These are phyloP conservation scores for Cryptococcus neoformans DNA, from an alignment of 1,284 basidiomycete species.

Conservation along the genomic window DNA sequence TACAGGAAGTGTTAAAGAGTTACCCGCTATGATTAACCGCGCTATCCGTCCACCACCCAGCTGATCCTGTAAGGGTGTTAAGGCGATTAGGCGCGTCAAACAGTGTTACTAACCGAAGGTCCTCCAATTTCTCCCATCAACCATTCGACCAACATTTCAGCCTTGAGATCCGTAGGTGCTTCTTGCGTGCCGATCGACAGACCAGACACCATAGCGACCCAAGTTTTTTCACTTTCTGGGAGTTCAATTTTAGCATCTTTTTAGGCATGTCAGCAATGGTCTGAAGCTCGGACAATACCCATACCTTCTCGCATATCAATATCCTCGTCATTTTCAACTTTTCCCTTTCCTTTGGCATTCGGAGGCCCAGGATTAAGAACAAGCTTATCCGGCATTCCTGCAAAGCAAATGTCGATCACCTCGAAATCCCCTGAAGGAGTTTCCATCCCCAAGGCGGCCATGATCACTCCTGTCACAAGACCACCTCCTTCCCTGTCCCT, in stretches of 20 bases:
- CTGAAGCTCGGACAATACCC: background rate
- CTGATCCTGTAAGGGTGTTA: slow-evolving; percentile 54
- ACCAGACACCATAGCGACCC: slow-evolving; percentile 82
- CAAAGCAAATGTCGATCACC: slow-evolving; percentile 81
- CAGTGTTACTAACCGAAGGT: slow-evolving; percentile 51
- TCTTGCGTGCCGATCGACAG: slow-evolving; percentile 61
- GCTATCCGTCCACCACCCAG: slow-evolving; percentile 67
- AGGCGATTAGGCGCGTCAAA: background rate
- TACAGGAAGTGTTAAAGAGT: slow-evolving; percentile 65
- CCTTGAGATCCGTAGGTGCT: slow-evolving; percentile 63
- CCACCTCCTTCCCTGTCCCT: slow-evolving; percentile 53
- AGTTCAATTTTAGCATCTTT: background rate
- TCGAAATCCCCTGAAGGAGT: slow-evolving; percentile 88
- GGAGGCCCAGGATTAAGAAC: slow-evolving; percentile 26
- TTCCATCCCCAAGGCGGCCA: slow-evolving; percentile 86
- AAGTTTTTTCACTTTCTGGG: slow-evolving; percentile 52
- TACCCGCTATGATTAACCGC: slow-evolving; percentile 78
- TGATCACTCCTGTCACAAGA: slow-evolving; percentile 86
- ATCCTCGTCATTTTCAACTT: slow-evolving; percentile 28
- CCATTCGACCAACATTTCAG: slow-evolving; percentile 82
- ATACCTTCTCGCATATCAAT: slow-evolving; percentile 19
- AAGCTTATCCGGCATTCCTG: slow-evolving; percentile 70
- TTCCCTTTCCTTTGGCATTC: slow-evolving; percentile 51
- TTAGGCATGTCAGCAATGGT: background rate
- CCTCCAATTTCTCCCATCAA: slow-evolving; percentile 79